Evolutionary conservation across 1,284 basidiomycete species (phyloP).

Genomic region (Apiotrichum mycotoxinovorans): DNA sequence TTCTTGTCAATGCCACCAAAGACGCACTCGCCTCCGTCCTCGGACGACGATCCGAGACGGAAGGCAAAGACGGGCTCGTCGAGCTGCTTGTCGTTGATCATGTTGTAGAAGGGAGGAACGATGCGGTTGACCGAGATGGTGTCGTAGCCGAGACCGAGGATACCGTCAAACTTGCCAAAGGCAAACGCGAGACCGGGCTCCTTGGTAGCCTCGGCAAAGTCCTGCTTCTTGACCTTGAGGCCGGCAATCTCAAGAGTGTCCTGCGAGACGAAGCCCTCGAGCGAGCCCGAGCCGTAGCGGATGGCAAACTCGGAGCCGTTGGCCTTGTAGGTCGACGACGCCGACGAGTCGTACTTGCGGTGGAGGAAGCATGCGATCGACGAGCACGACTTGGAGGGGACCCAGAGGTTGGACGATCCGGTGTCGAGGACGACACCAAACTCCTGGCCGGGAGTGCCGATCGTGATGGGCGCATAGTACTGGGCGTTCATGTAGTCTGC

Average conservation of each 20-base stretch:
- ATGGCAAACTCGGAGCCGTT: conserved; percentile 92
- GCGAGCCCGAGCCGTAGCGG: conserved; percentile 92
- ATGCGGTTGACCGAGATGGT: conserved; percentile 91
- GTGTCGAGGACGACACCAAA: conserved; percentile 58
- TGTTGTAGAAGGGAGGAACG: conserved; percentile 90
- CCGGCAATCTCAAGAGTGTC: conserved; percentile 83
- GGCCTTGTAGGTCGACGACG: conserved; percentile 82
- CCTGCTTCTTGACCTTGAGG: conserved; percentile 68
- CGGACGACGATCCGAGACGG: conserved; percentile 75
- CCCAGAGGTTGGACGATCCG: conserved; percentile 64
- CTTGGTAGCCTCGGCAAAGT: conserved; percentile 95
- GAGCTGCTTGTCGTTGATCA: conserved; percentile 80
- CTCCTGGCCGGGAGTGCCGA: conserved; percentile 59
- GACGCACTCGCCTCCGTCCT: conserved; percentile 85
- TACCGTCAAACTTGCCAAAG: conserved; percentile 92
- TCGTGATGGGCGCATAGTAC: conserved; percentile 83
- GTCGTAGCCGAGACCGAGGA: conserved; percentile 91
- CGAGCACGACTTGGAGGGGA: conserved; percentile 77
- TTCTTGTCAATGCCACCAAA: conserved; percentile 86
- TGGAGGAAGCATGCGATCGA: conserved; percentile 97
- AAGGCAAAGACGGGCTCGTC: conserved; percentile 89
- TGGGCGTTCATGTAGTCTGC: conserved; percentile 96
- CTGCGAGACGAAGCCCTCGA: conserved; percentile 92
- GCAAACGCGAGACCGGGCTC: conserved; percentile 98
- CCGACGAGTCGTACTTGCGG: conserved; percentile 80